These are phyloP conservation scores for Casuarina equisetifolia DNA, from an alignment of 306 rosid genomes.

Conservation along the genomic window DNA sequence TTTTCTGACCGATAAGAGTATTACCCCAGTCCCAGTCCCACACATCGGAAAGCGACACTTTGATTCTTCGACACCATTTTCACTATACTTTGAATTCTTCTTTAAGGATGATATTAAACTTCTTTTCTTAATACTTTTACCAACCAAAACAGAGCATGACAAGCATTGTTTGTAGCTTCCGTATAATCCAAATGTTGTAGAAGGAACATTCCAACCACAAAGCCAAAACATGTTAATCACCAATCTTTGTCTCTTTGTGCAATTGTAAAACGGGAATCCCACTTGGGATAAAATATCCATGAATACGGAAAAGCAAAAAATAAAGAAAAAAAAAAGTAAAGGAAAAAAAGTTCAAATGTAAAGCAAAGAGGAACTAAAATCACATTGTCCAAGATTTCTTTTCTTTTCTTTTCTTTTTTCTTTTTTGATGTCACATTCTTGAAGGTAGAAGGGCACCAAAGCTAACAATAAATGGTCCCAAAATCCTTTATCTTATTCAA, in stretches of 20 bases:
- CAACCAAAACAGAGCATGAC: background rate
- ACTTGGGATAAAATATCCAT: too few relatives aligned
- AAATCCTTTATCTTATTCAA: background rate
- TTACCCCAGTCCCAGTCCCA: background rate
- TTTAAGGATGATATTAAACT: background rate
- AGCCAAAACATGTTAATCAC: background rate
- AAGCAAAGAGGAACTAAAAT: background rate
- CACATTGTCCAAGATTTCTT: background rate
- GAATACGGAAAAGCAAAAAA: background rate
- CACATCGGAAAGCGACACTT: too few relatives aligned
- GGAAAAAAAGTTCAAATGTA: background rate
- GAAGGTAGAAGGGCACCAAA: background rate
- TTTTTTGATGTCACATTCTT: background rate
- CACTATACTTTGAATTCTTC: too few relatives aligned
- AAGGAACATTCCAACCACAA: constrained; percentile 1
- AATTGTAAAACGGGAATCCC: background rate
- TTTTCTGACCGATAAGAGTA: background rate
- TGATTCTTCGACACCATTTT: too few relatives aligned
- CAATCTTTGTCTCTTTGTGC: background rate
- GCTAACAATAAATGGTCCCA: constrained; percentile 39
- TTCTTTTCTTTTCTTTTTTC: background rate
- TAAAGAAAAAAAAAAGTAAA: background rate
- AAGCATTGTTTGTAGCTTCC: background rate
- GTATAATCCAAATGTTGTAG: background rate
- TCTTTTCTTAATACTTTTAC: background rate